Percentiles rank a stretch among this genome's conserved stretches.
These are phyloP conservation scores for Lactarius akahatsu DNA, from an alignment of 768 basidiomycete species.

Conservation along the genomic window DNA sequence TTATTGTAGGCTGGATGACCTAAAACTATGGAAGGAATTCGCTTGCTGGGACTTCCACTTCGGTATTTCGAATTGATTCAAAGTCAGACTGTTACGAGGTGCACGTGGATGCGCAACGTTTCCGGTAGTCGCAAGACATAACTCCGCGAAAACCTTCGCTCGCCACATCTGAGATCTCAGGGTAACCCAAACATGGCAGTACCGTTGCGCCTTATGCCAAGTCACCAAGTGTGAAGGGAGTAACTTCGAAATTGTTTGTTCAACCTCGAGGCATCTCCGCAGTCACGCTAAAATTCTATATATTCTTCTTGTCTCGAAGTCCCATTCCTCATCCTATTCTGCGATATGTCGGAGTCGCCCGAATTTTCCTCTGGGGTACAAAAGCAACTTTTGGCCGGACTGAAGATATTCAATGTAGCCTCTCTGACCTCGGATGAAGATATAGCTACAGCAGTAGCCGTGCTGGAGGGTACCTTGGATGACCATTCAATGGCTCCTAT, in stretches of 20 bases:
- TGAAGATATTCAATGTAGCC: slow-evolving; percentile 14
- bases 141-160: neutral
- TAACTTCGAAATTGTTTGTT: neutral
- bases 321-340: neutral
- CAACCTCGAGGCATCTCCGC: slow-evolving; percentile 19
- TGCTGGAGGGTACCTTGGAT: slow-evolving; percentile 17
- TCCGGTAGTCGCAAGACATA: neutral
- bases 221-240: too few relatives aligned
- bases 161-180: neutral
- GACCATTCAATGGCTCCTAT: slow-evolving; percentile 15
- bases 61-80: neutral
- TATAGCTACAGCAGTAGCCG: slow-evolving; percentile 3
- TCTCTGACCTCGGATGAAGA: slow-evolving; percentile 7
- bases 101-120: neutral
- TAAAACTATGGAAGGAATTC: too few relatives aligned
- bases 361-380: neutral
- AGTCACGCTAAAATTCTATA: neutral
- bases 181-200: slow-evolving; percentile 12
- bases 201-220: neutral
- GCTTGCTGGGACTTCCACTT: too few relatives aligned
- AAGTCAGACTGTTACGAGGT: neutral
- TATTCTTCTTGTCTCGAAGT: neutral
- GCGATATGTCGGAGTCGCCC: neutral
- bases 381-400: slow-evolving; percentile 9
- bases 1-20: too few relatives aligned